Evolutionary conservation across 164 flowering plant genomes (phyloP).

Genomic region (Nelumbo lutea): DNA sequence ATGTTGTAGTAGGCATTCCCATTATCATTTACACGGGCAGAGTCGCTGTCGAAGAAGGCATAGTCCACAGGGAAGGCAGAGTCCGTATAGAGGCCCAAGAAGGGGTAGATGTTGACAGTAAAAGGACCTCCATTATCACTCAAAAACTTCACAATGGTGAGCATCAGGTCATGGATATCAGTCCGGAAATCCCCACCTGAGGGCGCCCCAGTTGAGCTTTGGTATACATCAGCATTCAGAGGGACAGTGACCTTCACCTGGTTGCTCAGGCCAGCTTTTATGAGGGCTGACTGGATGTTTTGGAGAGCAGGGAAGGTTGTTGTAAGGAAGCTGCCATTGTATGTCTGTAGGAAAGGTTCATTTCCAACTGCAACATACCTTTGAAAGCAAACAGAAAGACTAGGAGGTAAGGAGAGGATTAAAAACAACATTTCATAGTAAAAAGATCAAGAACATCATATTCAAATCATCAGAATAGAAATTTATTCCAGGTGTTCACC

Average conservation of each 20-base stretch:
- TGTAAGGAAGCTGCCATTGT: conserved; percentile 63
- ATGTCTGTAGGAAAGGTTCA: conserved; percentile 76
- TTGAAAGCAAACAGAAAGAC: conserved; percentile 1
- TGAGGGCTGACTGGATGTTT: conserved; percentile 72
- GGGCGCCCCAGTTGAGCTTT: conserved; percentile 37
- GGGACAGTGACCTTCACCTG: conserved; percentile 72
- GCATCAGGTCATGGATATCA: conserved; percentile 67
- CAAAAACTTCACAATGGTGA: conserved; percentile 61
- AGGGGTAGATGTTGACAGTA: conserved; percentile 86
- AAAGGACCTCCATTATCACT: conserved; percentile 65
- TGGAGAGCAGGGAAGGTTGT: conserved; percentile 80
- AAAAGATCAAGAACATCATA: no score
- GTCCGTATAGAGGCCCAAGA: conserved; percentile 61
- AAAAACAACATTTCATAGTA: background rate
- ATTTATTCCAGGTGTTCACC: no score
- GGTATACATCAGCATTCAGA: conserved; percentile 77
- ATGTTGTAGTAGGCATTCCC: conserved; percentile 53
- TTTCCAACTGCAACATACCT: conserved; percentile 96
- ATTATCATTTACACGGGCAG: conserved; percentile 50
- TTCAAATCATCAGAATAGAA: no score
- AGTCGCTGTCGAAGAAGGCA: conserved; percentile 76
- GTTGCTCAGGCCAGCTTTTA: conserved; percentile 63
- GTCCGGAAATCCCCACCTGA: conserved; percentile 87
- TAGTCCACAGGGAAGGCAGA: conserved; percentile 78
- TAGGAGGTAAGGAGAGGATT: background rate